A percentile compares a stretch with the other conserved stretches of the same genome.
phyloP scores from a whole-genome alignment of 2,329 filamentous ascomycete species.

The Microascus cirrosus region DNA sequence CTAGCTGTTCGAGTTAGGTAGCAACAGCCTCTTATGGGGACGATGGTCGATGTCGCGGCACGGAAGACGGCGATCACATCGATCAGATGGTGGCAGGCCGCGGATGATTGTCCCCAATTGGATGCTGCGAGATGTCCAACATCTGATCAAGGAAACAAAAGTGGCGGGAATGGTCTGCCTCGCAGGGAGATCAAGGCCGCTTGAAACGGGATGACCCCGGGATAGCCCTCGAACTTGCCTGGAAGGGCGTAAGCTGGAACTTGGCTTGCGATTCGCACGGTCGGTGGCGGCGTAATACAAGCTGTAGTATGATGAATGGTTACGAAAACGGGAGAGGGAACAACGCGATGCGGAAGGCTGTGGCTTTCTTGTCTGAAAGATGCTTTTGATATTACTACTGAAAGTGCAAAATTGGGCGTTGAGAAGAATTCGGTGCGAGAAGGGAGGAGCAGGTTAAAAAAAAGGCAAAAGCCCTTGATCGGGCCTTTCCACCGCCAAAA shows the following conservation, averaged over 20 bases:
- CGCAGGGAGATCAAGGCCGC: neutral
- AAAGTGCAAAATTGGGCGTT: neutral
- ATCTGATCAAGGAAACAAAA: neutral
- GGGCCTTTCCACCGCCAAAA: neutral
- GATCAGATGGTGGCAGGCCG: neutral
- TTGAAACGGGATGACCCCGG: neutral
- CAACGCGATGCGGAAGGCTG: neutral
- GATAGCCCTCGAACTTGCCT: neutral
- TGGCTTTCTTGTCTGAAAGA: neutral
- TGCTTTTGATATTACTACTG: neutral
- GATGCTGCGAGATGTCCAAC: neutral
- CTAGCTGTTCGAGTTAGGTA: neutral
- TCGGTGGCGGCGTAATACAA: neutral
- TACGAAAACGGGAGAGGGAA: neutral
- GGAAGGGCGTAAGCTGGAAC: neutral
- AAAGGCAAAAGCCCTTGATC: neutral
- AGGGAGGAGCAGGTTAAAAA: neutral
- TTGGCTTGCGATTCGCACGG: neutral
- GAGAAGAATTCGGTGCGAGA: neutral
- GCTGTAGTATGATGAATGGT: neutral
- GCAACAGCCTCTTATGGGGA: neutral
- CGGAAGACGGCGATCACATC: neutral
- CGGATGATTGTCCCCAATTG: neutral
- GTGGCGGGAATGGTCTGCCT: neutral
- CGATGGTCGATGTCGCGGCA: neutral